A percentile compares a stretch with the other conserved stretches of the same genome.
Conservation (phyloP, 768 basidiomycete species). For the Collybia mongolica region DNA sequence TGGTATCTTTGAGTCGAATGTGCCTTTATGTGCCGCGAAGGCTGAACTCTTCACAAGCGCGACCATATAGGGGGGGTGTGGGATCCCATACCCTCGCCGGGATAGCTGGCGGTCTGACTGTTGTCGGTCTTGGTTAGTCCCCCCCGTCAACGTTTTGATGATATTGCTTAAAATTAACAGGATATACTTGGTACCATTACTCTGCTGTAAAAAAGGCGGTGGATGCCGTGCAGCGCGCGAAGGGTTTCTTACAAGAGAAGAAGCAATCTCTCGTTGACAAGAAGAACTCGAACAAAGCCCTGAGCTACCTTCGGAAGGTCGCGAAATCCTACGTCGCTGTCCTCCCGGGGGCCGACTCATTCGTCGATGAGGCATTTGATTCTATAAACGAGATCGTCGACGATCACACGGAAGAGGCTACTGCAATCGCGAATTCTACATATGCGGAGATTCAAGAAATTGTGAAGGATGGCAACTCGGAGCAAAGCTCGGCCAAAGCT, state of each 20-base stretch:
- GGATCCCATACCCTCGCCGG: conserved; percentile 7
- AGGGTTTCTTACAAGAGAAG: conserved; percentile 13
- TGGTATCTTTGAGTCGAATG: no score
- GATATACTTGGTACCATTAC: conserved; percentile 39
- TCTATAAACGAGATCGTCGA: conserved; percentile 34
- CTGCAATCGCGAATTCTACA: conserved; percentile 30
- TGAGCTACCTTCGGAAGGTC: conserved; percentile 35
- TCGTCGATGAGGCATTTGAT: conserved; percentile 44
- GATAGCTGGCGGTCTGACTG: background rate
- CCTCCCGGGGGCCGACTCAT: conserved; percentile 34
- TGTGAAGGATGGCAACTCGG: background rate
- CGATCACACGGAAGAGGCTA: conserved; percentile 37
- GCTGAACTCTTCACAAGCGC: background rate
- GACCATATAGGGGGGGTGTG: background rate
- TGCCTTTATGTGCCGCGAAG: no score
- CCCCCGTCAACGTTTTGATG: background rate
- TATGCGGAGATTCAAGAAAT: conserved; percentile 32
- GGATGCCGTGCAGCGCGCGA: conserved; percentile 27
- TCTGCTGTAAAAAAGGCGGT: conserved; percentile 36
- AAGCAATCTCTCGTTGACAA: conserved; percentile 8
- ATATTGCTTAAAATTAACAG: conserved; percentile 17
- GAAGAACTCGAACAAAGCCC: conserved; percentile 24
- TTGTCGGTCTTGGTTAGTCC: background rate
- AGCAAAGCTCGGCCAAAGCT: background rate
- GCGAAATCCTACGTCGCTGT: conserved; percentile 38